A percentile compares a stretch with the other conserved stretches of the same genome.
Evolutionary conservation across 805 yeast genomes (phyloP).

Genomic region (Candida namnaoensis): DNA sequence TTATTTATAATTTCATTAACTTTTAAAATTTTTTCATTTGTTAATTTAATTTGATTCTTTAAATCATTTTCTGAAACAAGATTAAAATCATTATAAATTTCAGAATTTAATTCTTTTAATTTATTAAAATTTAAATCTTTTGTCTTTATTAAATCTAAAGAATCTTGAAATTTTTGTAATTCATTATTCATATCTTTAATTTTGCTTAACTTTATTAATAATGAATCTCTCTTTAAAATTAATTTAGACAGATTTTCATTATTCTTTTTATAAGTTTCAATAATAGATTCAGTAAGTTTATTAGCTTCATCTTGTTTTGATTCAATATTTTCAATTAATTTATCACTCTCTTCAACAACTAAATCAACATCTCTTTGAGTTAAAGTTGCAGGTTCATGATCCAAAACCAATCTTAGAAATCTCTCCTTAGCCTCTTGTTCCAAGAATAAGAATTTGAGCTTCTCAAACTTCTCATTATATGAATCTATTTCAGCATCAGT

Average conservation of each 20-base stretch:
- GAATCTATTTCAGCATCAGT: conserved; percentile 26
- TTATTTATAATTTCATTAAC: conserved; percentile 17
- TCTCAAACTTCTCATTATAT: conserved; percentile 35
- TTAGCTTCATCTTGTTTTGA: conserved; percentile 15
- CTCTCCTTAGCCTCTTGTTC: conserved; percentile 69
- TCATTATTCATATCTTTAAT: too few species aligned
- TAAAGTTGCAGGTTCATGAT: conserved; percentile 18
- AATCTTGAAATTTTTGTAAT: too few species aligned
- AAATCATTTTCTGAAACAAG: conserved; percentile 20
- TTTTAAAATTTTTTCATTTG: conserved; percentile 18
- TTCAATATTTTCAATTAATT: conserved; percentile 19
- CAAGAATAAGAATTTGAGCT: conserved; percentile 54
- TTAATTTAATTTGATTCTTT: conserved; percentile 20
- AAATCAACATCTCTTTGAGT: conserved; percentile 24
- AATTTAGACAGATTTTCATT: neutral
- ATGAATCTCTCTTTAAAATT: neutral
- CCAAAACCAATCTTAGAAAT: conserved; percentile 45
- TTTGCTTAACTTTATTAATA: too few species aligned
- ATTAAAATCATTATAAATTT: conserved; percentile 8
- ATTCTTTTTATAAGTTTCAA: neutral
- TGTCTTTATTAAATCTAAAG: conserved; percentile 1
- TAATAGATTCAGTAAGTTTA: conserved; percentile 1
- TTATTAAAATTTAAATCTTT: conserved; percentile 13
- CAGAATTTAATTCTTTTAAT: conserved; percentile 11
- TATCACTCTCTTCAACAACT: conserved; percentile 17